Base-by-base conservation (phyloP, 306 rosid genomes). In the Oemleria cerasiformis region DNA sequence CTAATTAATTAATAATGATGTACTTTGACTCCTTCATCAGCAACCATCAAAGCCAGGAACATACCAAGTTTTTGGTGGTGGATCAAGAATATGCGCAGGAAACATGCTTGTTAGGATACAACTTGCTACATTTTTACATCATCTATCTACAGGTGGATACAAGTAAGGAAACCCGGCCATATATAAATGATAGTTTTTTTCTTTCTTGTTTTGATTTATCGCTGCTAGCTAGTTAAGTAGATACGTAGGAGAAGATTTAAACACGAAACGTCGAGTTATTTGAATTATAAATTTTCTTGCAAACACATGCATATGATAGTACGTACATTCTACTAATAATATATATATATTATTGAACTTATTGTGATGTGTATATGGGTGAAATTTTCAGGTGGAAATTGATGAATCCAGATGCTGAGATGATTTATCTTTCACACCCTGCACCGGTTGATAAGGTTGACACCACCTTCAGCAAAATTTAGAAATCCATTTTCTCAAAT, bases 91-190 rank as follows among this genome's bases (percentile, higher is more conserved):
- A 2, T 84, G 89, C 57, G 81, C 81, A 1, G 84, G 87, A 50
- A 87, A 80, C 72, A 82, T 44, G 76, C 84, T 80, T 48, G 87
- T 80, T 0, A 87, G 80, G 47, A 19, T 65, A 9, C 84, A 84
- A 68, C 76, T 84, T 7, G 58, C 83, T 12, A 55, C 74, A n/a
- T 36, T 82, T 7, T 78, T 87, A 6, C 86, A 82, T 71, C 84
- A 76, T 82, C 67, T 87, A 59, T 76, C 83, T n/a, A 49, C 70
- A 0, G 74, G 82, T 0, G 75, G 82, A 73, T 87, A 78, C 70
- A 73, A 71, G 88, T 82, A 72, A 62, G 34, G 36, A 20, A n/a
- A n/a, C n/a, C n/a, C n/a, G n/a, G n/a, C n/a, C n/a, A n/a, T n/a
- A n/a, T n/a, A n/a, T n/a, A n/a, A n/a, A n/a, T n/a, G n/a, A n/a